A percentile compares a stretch with the other conserved stretches of the same genome.
These are phyloP conservation scores for Linum usitatissimum DNA, from an alignment of 345 rosid genomes.

Conservation along the genomic window DNA sequence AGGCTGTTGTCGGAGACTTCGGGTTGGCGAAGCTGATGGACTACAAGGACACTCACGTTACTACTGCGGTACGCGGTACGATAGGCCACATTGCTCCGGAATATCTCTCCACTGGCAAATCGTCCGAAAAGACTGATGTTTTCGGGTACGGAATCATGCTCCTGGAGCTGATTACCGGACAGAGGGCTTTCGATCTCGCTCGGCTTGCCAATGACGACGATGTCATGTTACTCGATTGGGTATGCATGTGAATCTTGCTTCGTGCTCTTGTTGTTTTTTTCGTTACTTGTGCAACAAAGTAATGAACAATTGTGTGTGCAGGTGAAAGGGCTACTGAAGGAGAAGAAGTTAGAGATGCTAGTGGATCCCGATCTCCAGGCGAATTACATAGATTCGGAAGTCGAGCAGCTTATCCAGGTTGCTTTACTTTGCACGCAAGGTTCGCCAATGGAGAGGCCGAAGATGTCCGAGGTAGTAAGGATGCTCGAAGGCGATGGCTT, in stretches of 20 bases:
- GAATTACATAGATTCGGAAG: slow-evolving; percentile 60
- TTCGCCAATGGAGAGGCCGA: slow-evolving; percentile 82
- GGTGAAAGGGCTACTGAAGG: slow-evolving; percentile 95
- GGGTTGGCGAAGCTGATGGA: slow-evolving; percentile 97
- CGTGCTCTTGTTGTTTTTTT: too few species aligned
- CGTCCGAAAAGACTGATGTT: slow-evolving; percentile 95
- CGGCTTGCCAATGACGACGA: slow-evolving; percentile 94
- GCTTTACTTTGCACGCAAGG: slow-evolving; percentile 92
- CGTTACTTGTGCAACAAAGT: not conserved
- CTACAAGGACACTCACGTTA: slow-evolving; percentile 95
- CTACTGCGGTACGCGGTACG: slow-evolving; percentile 95
- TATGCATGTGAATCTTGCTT: slow-evolving; percentile 19
- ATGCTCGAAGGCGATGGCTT: slow-evolving; percentile 97
- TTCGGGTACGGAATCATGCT: slow-evolving; percentile 98
- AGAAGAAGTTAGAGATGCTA: slow-evolving; percentile 82
- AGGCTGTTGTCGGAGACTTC: slow-evolving; percentile 97
- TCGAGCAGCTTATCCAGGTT: slow-evolving; percentile 89
- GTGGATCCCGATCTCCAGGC: slow-evolving; percentile 87
- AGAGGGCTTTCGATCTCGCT: slow-evolving; percentile 95
- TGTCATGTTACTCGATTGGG: slow-evolving; percentile 98
- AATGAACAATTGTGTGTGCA: slow-evolving; percentile 14
- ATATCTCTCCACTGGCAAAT: slow-evolving; percentile 88
- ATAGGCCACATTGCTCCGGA: slow-evolving; percentile 97
- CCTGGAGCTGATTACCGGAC: slow-evolving; percentile 87
- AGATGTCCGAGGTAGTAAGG: slow-evolving; percentile 92